Evolutionary conservation across 139 green algal species (phyloP).

Genomic region (Desmodesmus armatus): DNA sequence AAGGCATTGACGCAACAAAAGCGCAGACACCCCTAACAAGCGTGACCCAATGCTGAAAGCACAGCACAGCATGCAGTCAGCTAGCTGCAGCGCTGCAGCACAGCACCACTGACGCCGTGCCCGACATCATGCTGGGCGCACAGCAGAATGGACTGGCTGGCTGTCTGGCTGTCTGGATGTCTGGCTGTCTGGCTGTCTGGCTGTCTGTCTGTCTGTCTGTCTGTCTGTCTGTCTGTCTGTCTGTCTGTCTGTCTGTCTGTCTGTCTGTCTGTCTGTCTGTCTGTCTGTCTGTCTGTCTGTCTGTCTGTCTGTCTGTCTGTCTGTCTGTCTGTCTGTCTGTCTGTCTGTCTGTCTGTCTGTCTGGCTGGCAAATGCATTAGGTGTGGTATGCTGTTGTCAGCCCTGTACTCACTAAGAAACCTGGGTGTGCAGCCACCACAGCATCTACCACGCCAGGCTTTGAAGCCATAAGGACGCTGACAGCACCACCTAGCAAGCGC

Average conservation of each 20-base stretch:
- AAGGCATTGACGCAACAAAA: no score
- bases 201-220: no score
- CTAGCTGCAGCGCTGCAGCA: no score
- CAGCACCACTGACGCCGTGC: no score
- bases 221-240: background rate
- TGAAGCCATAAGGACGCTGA: background rate
- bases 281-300: constrained; percentile 25
- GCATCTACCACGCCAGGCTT: background rate
- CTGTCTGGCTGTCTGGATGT: no score
- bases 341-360: constrained; percentile 29
- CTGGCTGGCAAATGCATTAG: background rate
- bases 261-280: constrained; percentile 9
- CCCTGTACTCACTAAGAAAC: background rate
- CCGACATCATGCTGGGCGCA: no score
- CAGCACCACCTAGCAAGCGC: background rate
- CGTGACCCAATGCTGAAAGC: no score
- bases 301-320: constrained; percentile 32
- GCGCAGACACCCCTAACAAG: no score
- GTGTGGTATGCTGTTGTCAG: background rate
- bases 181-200: no score
- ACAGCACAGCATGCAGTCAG: no score
- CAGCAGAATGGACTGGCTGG: no score
- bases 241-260: constrained; percentile 10
- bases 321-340: constrained; percentile 32
- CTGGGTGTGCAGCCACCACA: background rate